These are phyloP conservation scores for Fraxinus floribunda DNA, from an alignment of 305 asterid genomes.

Conservation along the genomic window DNA sequence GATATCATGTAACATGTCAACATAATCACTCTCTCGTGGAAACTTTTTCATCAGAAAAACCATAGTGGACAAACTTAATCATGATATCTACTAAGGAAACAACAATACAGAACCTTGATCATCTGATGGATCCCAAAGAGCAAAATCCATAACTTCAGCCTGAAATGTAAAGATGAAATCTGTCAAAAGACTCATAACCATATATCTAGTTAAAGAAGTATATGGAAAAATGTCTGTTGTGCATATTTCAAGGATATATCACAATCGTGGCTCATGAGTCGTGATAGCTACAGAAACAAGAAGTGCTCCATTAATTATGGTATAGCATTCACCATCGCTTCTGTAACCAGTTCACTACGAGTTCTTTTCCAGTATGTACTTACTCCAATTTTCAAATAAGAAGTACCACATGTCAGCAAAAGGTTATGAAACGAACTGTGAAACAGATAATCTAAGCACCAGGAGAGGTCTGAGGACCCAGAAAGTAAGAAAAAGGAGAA, in stretches of 20 bases:
- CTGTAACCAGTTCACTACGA: not conserved
- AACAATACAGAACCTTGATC: conserved; percentile 26
- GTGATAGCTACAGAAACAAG: not conserved
- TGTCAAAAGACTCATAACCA: not conserved
- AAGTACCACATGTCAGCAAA: not conserved
- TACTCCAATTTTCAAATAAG: not conserved
- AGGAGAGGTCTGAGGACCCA: conserved; percentile 2
- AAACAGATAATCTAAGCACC: not conserved
- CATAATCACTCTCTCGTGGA: conserved; percentile 3
- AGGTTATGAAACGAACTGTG: not conserved
- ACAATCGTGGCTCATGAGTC: not conserved
- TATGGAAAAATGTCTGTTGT: not conserved
- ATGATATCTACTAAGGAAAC: conserved; percentile 18
- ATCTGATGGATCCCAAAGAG: conserved; percentile 46
- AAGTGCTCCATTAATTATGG: not conserved
- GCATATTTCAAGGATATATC: not conserved
- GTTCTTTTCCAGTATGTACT: not conserved
- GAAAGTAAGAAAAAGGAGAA: not conserved
- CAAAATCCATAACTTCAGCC: conserved; percentile 48
- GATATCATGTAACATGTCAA: not conserved
- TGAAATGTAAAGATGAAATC: conserved; percentile 17
- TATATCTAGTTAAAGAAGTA: not conserved
- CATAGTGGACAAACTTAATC: not conserved
- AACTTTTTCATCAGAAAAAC: conserved; percentile 1
- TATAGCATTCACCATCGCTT: not conserved